Evolutionary conservation across 768 basidiomycete genomes (phyloP).

Genomic region (Xanthoconium stramineum): DNA sequence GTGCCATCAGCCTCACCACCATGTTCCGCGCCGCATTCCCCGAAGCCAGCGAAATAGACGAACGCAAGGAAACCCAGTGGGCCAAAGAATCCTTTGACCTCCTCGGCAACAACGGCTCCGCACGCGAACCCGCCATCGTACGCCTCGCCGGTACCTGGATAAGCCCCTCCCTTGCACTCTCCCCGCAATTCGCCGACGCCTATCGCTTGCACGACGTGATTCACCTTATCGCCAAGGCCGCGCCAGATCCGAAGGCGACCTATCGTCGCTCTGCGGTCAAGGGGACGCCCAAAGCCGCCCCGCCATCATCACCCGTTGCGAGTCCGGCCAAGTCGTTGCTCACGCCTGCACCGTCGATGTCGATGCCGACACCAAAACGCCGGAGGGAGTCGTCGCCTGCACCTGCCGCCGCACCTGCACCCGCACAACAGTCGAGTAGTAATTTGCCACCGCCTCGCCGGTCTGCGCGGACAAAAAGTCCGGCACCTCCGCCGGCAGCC

Average conservation of each 20-base stretch:
- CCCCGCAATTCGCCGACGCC: constrained; percentile 51
- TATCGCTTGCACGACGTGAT: constrained; percentile 67
- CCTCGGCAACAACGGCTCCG: constrained; percentile 70
- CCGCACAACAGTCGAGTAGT: constrained; percentile 21
- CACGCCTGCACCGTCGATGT: constrained; percentile 36
- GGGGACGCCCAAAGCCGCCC: constrained; percentile 27
- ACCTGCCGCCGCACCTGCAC: constrained; percentile 25
- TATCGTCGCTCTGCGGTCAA: constrained; percentile 68
- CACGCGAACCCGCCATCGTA: constrained; percentile 54
- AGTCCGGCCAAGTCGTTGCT: constrained; percentile 24
- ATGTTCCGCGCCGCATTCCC: constrained; percentile 98
- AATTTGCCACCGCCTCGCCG: constrained; percentile 41
- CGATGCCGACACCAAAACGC: constrained; percentile 54
- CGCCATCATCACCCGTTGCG: constrained; percentile 27
- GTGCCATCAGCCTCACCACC: constrained; percentile 87
- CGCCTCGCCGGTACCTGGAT: constrained; percentile 93
- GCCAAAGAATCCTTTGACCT: constrained; percentile 78
- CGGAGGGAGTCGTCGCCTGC: constrained; percentile 55
- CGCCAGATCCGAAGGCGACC: constrained; percentile 71
- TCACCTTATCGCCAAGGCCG: constrained; percentile 61
- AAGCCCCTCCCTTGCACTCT: constrained; percentile 57
- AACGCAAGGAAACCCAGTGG: constrained; percentile 80
- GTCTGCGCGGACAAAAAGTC: constrained; percentile 42
- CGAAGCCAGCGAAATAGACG: constrained; percentile 68
- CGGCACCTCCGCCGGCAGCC: constrained; percentile 26